Evolutionary conservation across 1,139 yeast genomes (phyloP).

Genomic region (Magnusiomyces paraingens): DNA sequence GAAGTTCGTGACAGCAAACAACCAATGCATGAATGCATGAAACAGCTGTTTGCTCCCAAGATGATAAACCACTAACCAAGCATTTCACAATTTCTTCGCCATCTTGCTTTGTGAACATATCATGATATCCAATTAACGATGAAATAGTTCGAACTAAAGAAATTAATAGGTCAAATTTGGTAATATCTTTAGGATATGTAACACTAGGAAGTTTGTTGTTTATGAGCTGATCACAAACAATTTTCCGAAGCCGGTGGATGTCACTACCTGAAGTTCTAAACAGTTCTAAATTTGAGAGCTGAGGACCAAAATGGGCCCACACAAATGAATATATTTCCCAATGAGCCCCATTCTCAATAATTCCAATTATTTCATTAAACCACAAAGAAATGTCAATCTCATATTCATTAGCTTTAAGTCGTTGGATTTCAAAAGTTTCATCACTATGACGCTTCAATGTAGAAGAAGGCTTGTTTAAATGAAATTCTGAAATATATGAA

Average conservation of each 20-base stretch:
- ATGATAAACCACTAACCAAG: conserved; percentile 55
- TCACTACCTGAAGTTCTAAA: conserved; percentile 44
- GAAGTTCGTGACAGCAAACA: conserved; percentile 75
- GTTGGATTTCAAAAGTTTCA: conserved; percentile 4
- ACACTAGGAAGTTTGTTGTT: conserved; percentile 40
- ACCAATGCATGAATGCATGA: conserved; percentile 73
- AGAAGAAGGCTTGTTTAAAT: conserved; percentile 29
- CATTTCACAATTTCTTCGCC: conserved; percentile 66
- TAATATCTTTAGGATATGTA: conserved; percentile 41
- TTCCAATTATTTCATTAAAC: conserved; percentile 45
- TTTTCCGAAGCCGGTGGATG: conserved; percentile 42
- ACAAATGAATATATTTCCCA: conserved; percentile 70
- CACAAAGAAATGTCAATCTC: conserved; percentile 46
- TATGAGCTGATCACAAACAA: conserved; percentile 55
- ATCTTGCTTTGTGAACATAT: conserved; percentile 50
- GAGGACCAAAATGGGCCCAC: conserved; percentile 67
- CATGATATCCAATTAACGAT: conserved; percentile 61
- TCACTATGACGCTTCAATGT: conserved; percentile 21
- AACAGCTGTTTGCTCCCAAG: conserved; percentile 74
- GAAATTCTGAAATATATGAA: conserved; percentile 42
- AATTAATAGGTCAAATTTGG: conserved; percentile 60
- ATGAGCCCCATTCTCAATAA: conserved; percentile 49
- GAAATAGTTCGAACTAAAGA: conserved; percentile 61
- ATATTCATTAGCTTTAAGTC: conserved; percentile 18
- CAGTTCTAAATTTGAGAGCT: conserved; percentile 54